Percentiles rank a stretch among this genome's conserved stretches.
phyloP scores from a whole-genome alignment of 148 eudicot genomes.

The Pouteria glomerata region DNA sequence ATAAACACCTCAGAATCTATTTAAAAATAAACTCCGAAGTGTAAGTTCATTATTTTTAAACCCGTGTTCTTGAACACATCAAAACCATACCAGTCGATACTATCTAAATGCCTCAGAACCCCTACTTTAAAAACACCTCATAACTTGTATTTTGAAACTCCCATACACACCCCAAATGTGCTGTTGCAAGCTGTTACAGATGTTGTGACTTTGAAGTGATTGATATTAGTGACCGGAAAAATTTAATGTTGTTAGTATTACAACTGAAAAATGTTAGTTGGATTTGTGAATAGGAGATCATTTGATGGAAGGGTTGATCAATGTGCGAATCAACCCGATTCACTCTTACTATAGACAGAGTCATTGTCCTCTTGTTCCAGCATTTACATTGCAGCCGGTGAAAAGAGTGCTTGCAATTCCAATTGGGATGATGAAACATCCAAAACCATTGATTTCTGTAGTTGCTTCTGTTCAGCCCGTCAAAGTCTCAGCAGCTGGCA shows the following conservation, averaged over 20 bases:
- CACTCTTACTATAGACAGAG: slow-evolving; percentile 20
- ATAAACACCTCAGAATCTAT: no score
- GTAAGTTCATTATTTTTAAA: no score
- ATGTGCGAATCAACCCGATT: slow-evolving; percentile 28
- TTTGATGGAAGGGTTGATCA: slow-evolving; percentile 70
- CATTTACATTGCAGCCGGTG: slow-evolving; percentile 17
- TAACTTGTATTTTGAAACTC: no score
- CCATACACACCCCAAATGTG: no score
- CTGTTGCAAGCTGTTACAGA: not conserved
- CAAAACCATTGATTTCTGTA: slow-evolving; percentile 34
- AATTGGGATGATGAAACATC: slow-evolving; percentile 31
- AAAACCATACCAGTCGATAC: no score
- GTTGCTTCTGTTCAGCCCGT: slow-evolving; percentile 52
- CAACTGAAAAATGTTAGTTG: not conserved
- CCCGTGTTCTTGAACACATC: no score
- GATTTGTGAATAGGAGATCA: slow-evolving; percentile 19
- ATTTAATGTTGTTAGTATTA: not conserved
- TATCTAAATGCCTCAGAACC: no score
- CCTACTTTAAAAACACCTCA: no score
- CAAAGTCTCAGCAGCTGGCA: slow-evolving; percentile 36
- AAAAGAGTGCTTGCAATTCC: slow-evolving; percentile 26
- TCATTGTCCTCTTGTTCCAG: slow-evolving; percentile 20
- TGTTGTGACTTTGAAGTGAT: not conserved
- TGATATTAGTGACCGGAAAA: not conserved
- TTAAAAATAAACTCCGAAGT: no score